These are phyloP conservation scores for Verbena officinalis DNA, from an alignment of 257 asterid genomes.

Conservation along the genomic window DNA sequence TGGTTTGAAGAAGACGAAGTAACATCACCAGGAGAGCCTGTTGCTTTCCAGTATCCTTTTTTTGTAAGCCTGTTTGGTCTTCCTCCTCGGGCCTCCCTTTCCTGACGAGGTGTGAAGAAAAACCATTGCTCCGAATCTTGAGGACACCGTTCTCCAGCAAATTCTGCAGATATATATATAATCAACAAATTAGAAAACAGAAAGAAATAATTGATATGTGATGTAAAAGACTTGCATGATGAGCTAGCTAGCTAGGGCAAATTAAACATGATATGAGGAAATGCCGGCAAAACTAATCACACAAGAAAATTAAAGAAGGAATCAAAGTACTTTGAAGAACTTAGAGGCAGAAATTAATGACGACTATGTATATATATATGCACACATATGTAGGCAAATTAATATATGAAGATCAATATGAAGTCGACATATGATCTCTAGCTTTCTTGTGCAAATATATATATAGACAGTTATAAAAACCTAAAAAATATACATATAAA, in stretches of 20 bases:
- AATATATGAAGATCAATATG: neutral
- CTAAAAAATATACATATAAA: neutral
- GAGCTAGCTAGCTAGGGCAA: constrained; percentile 6
- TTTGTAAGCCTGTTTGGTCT: constrained; percentile 54
- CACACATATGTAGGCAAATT: neutral
- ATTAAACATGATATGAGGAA: too few species aligned
- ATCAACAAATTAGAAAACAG: neutral
- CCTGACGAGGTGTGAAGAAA: constrained; percentile 63
- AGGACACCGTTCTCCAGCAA: constrained; percentile 47
- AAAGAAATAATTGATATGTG: neutral
- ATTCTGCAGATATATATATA: constrained; percentile 20
- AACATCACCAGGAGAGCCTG: constrained; percentile 30
- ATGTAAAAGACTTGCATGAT: neutral
- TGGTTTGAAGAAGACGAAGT: constrained; percentile 17
- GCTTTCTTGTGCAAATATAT: neutral
- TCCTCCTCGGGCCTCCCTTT: constrained; percentile 65
- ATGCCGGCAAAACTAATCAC: neutral
- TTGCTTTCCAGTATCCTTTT: constrained; percentile 36
- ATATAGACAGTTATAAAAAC: neutral
- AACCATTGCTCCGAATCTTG: constrained; percentile 68
- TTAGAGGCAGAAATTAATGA: neutral
- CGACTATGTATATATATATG: neutral
- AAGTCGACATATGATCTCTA: neutral
- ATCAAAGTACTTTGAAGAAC: neutral
- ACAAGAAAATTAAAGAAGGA: neutral